Conservation (phyloP, 129 eudicot genomes). For the Artemisia argyi region DNA sequence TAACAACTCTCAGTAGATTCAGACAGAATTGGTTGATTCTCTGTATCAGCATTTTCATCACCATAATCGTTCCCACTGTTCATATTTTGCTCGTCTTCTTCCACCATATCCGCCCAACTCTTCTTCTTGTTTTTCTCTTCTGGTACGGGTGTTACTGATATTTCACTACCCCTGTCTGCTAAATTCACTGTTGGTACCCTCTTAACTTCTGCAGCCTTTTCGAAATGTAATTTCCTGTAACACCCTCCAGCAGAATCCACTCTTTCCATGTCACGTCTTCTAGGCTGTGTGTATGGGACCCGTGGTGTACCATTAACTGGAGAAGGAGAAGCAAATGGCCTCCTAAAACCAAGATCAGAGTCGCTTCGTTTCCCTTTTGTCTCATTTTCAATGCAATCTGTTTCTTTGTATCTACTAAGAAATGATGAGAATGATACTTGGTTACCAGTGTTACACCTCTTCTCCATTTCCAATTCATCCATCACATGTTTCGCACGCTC, state of each 20-base stretch:
- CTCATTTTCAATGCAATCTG: conserved; percentile 8
- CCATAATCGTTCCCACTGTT: conserved; percentile 5
- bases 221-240: conserved; percentile 48
- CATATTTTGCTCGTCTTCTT: conserved; percentile 70
- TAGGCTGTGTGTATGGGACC: conserved; percentile 59
- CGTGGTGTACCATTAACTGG: conserved; percentile 28
- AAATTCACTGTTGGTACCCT: background rate
- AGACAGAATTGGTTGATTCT: conserved; percentile 18
- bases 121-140: conserved; percentile 36
- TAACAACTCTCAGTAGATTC: conserved; percentile 20
- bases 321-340: conserved; percentile 34
- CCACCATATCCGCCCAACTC: conserved; percentile 96
- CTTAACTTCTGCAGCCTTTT: conserved; percentile 22
- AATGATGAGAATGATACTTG: conserved; percentile 37
- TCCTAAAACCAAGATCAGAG: conserved; percentile 25
- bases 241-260: conserved; percentile 37
- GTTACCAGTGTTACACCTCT: conserved; percentile 9
- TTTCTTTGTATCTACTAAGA: conserved; percentile 33
- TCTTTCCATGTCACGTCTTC: conserved; percentile 28
- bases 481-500: conserved; percentile 73
- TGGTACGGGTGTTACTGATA: conserved; percentile 10
- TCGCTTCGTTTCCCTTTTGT: conserved; percentile 8
- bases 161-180: conserved; percentile 9
- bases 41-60: conserved; percentile 52
- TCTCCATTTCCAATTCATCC: conserved; percentile 55